Conservation (phyloP, 2,329 filamentous ascomycete species). For the Coniochaeta pulveracea region DNA sequence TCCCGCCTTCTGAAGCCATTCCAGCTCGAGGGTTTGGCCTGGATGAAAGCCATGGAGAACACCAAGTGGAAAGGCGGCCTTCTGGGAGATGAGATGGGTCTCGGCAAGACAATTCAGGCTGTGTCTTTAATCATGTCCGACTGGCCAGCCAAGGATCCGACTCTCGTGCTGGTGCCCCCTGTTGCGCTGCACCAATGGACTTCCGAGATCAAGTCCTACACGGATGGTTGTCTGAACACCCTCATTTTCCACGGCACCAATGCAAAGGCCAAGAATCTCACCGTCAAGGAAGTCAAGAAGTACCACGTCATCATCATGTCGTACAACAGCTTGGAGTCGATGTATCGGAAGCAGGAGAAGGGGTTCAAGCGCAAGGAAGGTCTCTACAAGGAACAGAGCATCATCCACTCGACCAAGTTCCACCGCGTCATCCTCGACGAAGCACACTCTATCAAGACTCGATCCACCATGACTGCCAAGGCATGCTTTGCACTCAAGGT, state of each 20-base stretch:
- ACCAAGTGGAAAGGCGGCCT: slow-evolving; percentile 79
- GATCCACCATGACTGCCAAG: slow-evolving; percentile 83
- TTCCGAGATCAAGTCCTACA: slow-evolving; percentile 68
- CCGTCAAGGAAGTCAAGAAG: slow-evolving; percentile 61
- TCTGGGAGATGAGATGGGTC: slow-evolving; percentile 95
- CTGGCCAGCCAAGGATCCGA: slow-evolving; percentile 72
- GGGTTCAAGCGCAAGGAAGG: slow-evolving; percentile 75
- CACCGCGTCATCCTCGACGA: slow-evolving; percentile 92
- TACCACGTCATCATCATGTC: slow-evolving; percentile 97
- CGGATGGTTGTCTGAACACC: slow-evolving; percentile 79
- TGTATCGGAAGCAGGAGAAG: slow-evolving; percentile 85
- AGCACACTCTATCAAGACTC: slow-evolving; percentile 72
- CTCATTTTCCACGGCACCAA: slow-evolving; percentile 87
- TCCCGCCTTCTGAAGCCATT: slow-evolving; percentile 81
- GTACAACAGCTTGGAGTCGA: slow-evolving; percentile 83
- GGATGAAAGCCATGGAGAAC: slow-evolving; percentile 88
- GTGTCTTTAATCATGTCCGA: slow-evolving; percentile 98
- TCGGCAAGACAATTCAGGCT: slow-evolving; percentile 97
- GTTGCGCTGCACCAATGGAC: slow-evolving; percentile 96
- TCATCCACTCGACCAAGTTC: slow-evolving; percentile 77
- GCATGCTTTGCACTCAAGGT: slow-evolving; percentile 87
- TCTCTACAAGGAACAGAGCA: slow-evolving; percentile 65
- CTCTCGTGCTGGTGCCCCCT: slow-evolving; percentile 81
- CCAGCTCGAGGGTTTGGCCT: slow-evolving; percentile 84
- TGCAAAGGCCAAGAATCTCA: slow-evolving; percentile 66